Evolutionary conservation across 1,284 basidiomycete genomes (phyloP).

Genomic region (Agroathelia rolfsii): DNA sequence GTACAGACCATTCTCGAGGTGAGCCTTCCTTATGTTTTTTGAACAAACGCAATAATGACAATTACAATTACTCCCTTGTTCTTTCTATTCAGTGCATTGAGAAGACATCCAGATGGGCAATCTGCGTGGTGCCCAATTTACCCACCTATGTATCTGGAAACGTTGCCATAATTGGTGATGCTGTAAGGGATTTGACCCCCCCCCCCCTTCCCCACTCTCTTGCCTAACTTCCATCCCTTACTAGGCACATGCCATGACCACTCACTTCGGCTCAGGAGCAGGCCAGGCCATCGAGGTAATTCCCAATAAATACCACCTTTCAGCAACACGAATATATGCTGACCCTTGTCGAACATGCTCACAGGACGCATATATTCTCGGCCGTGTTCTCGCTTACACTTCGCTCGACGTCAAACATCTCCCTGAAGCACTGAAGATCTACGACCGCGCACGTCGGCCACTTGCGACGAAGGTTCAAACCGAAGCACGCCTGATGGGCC

Average conservation of each 20-base stretch:
- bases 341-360: not conserved
- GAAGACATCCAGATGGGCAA: constrained; percentile 32
- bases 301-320: constrained; percentile 1
- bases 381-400: constrained; percentile 20
- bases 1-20: constrained; percentile 25
- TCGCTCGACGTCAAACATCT: constrained; percentile 10
- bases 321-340: too few relatives aligned
- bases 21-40: constrained; percentile 1
- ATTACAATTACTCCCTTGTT: not conserved
- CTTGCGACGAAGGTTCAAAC: too few relatives aligned
- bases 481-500: too few relatives aligned
- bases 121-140: constrained; percentile 29
- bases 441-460: constrained; percentile 18
- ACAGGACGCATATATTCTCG: constrained; percentile 28
- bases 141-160: constrained; percentile 25
- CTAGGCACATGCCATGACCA: constrained; percentile 30
- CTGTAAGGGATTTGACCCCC: constrained; percentile 22
- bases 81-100: constrained; percentile 23
- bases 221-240: constrained; percentile 1
- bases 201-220: constrained; percentile 1
- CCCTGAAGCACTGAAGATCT: constrained; percentile 13
- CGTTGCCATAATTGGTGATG: constrained; percentile 35
- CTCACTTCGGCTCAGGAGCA: constrained; percentile 29
- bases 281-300: constrained; percentile 30
- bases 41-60: not conserved